Evolutionary conservation across 2,329 filamentous ascomycete genomes (phyloP), one percentile per base, ranked within the genome.

Genomic region (Fusarium guadeloupense): DNA sequence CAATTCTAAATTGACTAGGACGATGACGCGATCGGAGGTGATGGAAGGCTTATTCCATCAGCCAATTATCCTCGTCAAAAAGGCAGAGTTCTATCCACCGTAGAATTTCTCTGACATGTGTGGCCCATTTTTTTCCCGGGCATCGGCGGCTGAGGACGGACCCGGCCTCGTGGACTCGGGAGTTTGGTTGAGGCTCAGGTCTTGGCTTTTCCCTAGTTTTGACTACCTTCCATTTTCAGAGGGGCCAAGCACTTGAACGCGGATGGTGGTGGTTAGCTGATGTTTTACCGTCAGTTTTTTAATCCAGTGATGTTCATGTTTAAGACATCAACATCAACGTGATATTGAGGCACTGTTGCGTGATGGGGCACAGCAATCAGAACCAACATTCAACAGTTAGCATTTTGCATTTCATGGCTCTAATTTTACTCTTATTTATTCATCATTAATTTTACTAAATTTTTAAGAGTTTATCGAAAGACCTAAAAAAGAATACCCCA

Each of bases 11-110:
- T 23, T 31, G 66, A 71, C 68, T 39, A 38, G 68, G 66, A 45
- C 68, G 68, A 71, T 71, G 68, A 60, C 68, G 68, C 68, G 66
- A 71, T 71, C 68, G 69, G 64, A 68, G 60, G 68, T 66, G 63
- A 69, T 71, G 54, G 61, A 43, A 41, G 54, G 43, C 43, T 44
- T 59, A 45, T 57, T 55, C 49, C 9, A 8, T 14, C 6, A 4
- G 3, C 67, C 67, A 70, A 70, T 70, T 9, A 26, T 7, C 14
- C 6, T 1, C 5, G 14, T 9, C 6, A 5, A 17, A 25, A 12
- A 5, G 20, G 35, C 46, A 34, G 19, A 48, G n/a, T 38, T 38
- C n/a, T 46, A 46, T 46, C 66, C 67, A 66, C 67, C 45, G 37
- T 58, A 42, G 47, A 39, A 25, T 42, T 60, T 49, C 38, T 48